Percentiles rank a stretch among this genome's conserved stretches.
Conservation (phyloP, 2,329 filamentous ascomycete genomes). For the Rhynchosporium agropyri region DNA sequence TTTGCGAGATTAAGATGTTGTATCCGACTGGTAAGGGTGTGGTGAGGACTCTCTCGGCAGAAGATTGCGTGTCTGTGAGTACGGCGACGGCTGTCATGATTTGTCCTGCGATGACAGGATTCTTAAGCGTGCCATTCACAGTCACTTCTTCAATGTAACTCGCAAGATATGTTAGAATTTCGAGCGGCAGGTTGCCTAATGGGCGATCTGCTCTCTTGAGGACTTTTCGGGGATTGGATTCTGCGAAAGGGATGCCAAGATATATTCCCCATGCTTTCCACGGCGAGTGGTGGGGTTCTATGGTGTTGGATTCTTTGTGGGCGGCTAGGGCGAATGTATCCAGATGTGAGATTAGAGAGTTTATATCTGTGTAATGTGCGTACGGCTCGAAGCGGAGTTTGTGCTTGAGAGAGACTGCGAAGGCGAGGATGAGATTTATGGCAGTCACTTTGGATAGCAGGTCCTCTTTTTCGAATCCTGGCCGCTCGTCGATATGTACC, state of each 20-base stretch:
- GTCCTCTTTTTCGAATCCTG: constrained; percentile 62
- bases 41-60: constrained; percentile 76
- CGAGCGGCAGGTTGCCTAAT: constrained; percentile 80
- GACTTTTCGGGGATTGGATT: constrained; percentile 75
- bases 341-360: constrained; percentile 69
- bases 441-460: constrained; percentile 66
- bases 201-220: constrained; percentile 74
- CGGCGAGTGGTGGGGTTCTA: constrained; percentile 30
- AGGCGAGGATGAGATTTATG: constrained; percentile 78
- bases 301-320: constrained; percentile 49
- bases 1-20: constrained; percentile 81
- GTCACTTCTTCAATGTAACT: constrained; percentile 36
- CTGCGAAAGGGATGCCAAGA: constrained; percentile 74
- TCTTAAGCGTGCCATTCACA: constrained; percentile 44
- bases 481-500: constrained; percentile 71
- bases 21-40: constrained; percentile 84
- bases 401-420: constrained; percentile 78
- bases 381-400: constrained; percentile 83
- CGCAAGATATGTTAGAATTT: constrained; percentile 74
- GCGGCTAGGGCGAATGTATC: constrained; percentile 71
- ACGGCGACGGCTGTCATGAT: constrained; percentile 50
- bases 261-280: constrained; percentile 72
- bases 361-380: constrained; percentile 73
- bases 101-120: constrained; percentile 37
- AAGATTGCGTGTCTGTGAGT: constrained; percentile 72